These are phyloP conservation scores for Ambispora gerdemannii DNA, from an alignment of 192 early-diverging fungal species.

Conservation along the genomic window DNA sequence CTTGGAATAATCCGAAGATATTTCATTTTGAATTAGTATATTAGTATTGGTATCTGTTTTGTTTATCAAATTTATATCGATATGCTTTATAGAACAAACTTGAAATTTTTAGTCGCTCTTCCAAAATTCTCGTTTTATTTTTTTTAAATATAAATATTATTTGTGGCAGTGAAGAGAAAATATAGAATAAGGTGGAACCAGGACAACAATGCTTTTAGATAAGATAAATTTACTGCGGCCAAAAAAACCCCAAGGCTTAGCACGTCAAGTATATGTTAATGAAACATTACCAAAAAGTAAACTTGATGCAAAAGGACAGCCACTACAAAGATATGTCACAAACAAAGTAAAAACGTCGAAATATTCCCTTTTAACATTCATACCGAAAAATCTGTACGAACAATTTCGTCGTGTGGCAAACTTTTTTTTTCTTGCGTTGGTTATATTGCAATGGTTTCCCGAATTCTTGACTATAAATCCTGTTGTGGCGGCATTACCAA, in stretches of 20 bases:
- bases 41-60: background rate
- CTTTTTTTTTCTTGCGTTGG: constrained; percentile 84
- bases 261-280: constrained; percentile 65
- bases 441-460: constrained; percentile 73
- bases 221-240: background rate
- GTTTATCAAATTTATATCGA: no score
- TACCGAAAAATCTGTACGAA: constrained; percentile 94
- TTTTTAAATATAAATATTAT: no score
- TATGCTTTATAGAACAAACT: background rate
- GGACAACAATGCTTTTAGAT: background rate
- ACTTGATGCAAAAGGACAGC: constrained; percentile 53
- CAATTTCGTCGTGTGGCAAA: constrained; percentile 93
- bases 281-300: constrained; percentile 53
- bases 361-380: constrained; percentile 80
- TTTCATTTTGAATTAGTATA: no score
- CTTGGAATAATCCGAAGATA: no score
- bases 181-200: no score
- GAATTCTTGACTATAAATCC: constrained; percentile 63
- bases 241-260: background rate
- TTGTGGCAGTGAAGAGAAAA: no score
- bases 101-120: background rate
- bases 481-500: constrained; percentile 72
- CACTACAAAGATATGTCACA: constrained; percentile 54
- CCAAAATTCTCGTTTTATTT: no score
- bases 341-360: constrained; percentile 89